Conservation (phyloP, 2,329 filamentous ascomycete genomes). For the Alternaria brassicae region DNA sequence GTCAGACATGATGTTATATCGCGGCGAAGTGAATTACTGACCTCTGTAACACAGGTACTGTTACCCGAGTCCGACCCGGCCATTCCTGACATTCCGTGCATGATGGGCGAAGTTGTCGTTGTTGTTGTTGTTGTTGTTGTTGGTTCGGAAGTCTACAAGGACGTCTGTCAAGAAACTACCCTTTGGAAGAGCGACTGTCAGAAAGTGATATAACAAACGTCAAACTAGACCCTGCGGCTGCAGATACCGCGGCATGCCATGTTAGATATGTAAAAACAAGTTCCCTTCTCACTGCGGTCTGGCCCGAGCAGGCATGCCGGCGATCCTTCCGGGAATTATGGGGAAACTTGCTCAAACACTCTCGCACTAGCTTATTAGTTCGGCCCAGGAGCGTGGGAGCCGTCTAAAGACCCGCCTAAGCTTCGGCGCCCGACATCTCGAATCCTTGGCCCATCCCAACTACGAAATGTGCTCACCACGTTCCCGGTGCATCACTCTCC, state of each 20-base stretch:
- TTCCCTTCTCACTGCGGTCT: conserved; percentile 12
- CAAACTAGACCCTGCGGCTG: neutral
- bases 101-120: conserved; percentile 11
- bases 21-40: conserved; percentile 20
- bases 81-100: conserved; percentile 25
- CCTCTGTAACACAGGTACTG: conserved; percentile 51
- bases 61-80: conserved; percentile 21
- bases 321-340: conserved; percentile 27
- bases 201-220: neutral
- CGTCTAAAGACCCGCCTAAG: neutral
- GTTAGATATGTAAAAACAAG: conserved; percentile 21
- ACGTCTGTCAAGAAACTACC: neutral
- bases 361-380: conserved; percentile 23
- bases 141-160: neutral
- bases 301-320: conserved; percentile 9
- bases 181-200: neutral
- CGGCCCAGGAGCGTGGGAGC: neutral
- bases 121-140: conserved; percentile 1
- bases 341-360: conserved; percentile 43
- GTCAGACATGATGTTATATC: conserved; percentile 2
- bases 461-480: conserved; percentile 18
- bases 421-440: conserved; percentile 2
- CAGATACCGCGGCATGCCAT: conserved; percentile 15
- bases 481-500: neutral
- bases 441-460: neutral